These are phyloP conservation scores for Nicotiana tabacum DNA, from an alignment of 257 asterid genomes.

Conservation along the genomic window DNA sequence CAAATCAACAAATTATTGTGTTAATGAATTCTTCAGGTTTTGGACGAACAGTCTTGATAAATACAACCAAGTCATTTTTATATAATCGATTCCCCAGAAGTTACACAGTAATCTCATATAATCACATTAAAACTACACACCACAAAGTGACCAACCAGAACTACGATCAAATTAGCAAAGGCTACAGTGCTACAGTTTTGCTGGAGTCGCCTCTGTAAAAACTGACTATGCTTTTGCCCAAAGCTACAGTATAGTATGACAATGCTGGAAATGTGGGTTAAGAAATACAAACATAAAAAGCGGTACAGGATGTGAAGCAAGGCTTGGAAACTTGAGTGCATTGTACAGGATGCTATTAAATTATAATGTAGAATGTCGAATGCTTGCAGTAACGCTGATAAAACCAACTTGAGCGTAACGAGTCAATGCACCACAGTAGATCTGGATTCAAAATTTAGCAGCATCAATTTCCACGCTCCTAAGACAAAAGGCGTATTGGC, in stretches of 20 bases:
- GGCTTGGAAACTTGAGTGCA: neutral
- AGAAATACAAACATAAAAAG: neutral
- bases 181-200: neutral
- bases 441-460: neutral
- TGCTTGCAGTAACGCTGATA: too few species aligned
- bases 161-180: neutral
- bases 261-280: neutral
- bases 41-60: too few species aligned
- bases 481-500: neutral
- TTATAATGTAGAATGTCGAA: neutral
- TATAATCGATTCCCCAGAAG: neutral
- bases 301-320: neutral
- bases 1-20: neutral
- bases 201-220: neutral
- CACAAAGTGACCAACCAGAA: neutral
- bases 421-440: too few species aligned
- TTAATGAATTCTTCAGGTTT: neutral
- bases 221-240: neutral
- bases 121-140: neutral
- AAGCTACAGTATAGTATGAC: neutral
- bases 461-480: neutral
- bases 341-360: neutral
- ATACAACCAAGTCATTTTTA: neutral
- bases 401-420: too few species aligned
- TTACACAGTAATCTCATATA: neutral